Percentiles rank a stretch among this genome's conserved stretches.
Evolutionary conservation across 495 filamentous ascomycete genomes (phyloP).

Genomic region (Penicillium roqueforti): DNA sequence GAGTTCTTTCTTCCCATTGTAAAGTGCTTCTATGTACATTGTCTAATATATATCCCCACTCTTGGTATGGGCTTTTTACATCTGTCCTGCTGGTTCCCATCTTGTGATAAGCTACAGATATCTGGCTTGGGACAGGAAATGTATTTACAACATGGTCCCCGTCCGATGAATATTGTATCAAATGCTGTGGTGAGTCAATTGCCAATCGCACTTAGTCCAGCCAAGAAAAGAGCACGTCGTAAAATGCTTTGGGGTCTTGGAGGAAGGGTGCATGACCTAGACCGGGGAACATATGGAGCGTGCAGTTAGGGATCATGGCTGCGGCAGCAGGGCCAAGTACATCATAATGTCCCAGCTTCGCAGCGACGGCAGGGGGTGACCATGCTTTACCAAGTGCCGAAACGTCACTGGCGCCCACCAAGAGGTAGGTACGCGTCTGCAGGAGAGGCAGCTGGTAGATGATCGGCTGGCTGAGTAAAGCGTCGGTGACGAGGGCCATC

Average conservation of each 20-base stretch:
- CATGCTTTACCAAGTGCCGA: slow-evolving; percentile 10
- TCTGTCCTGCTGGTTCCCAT: neutral
- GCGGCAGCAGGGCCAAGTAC: slow-evolving; percentile 15
- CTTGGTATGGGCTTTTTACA: no score
- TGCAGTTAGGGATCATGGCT: slow-evolving; percentile 13
- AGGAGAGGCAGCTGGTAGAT: neutral
- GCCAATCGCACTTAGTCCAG: slow-evolving; percentile 5
- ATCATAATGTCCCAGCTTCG: slow-evolving; percentile 8
- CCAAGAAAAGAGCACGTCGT: slow-evolving; percentile 9
- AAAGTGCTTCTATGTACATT: no score
- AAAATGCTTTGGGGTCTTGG: slow-evolving; percentile 13
- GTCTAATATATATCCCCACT: no score
- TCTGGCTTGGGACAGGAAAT: neutral
- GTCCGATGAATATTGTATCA: neutral
- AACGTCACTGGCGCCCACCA: slow-evolving; percentile 10
- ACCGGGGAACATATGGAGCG: slow-evolving; percentile 17
- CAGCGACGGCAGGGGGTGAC: slow-evolving; percentile 8
- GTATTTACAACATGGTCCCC: neutral
- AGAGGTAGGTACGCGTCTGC: slow-evolving; percentile 10
- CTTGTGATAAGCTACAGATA: neutral
- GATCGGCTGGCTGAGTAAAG: neutral
- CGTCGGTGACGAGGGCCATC: slow-evolving; percentile 13
- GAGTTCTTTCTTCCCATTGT: no score
- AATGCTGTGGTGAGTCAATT: neutral
- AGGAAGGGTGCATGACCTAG: slow-evolving; percentile 19